A percentile compares a stretch with the other conserved stretches of the same genome.
These are phyloP conservation scores for Jackrogersella minutella DNA, from an alignment of 495 filamentous ascomycete species.

Conservation along the genomic window DNA sequence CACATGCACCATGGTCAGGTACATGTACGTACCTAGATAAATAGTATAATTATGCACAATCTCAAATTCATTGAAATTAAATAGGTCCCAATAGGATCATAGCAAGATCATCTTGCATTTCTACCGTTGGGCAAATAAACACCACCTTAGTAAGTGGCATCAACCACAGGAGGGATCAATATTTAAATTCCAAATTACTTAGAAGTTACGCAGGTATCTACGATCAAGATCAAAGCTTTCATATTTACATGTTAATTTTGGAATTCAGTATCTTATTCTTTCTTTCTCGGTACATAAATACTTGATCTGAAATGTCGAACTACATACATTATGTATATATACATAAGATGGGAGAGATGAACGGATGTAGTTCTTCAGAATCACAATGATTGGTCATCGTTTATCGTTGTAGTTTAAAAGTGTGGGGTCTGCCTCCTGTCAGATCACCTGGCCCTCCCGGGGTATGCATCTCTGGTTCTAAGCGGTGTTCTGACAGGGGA, in stretches of 20 bases:
- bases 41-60: background rate
- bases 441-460: conserved; percentile 1
- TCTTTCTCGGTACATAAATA: too few relatives aligned
- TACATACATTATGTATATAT: too few relatives aligned
- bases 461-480: background rate
- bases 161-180: background rate
- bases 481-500: conserved; percentile 14
- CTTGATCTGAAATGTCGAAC: too few relatives aligned
- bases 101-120: background rate
- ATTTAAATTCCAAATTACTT: background rate
- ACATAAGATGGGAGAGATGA: background rate
- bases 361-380: background rate
- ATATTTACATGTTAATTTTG: too few relatives aligned
- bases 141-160: background rate
- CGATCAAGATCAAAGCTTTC: too few relatives aligned
- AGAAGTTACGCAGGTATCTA: too few relatives aligned
- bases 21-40: background rate
- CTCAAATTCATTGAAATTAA: background rate
- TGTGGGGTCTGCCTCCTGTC: conserved; percentile 6
- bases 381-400: background rate
- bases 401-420: background rate
- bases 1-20: too few relatives aligned
- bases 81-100: background rate
- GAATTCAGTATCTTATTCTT: too few relatives aligned
- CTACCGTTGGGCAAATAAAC: background rate